Percentiles rank a stretch among this genome's conserved stretches.
These are phyloP conservation scores for Leishmania lainsoni DNA, from an alignment of 208 protist species.

Conservation along the genomic window DNA sequence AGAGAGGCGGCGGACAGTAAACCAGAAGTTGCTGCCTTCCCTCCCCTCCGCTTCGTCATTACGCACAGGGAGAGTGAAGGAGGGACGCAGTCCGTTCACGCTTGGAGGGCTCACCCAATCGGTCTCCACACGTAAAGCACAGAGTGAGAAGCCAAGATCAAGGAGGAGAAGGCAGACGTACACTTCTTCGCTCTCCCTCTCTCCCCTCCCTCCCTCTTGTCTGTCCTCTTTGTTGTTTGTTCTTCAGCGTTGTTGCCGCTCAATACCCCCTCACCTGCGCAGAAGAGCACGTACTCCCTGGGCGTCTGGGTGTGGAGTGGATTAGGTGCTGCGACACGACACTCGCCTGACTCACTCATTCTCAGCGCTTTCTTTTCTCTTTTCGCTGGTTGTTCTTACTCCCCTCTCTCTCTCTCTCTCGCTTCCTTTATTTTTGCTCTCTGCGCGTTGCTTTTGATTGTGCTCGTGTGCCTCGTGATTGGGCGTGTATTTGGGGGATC, in stretches of 20 bases:
- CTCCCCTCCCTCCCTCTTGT: neutral
- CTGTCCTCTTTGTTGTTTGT: neutral
- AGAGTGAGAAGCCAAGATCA: neutral
- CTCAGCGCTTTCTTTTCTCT: neutral
- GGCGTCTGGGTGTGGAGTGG: neutral
- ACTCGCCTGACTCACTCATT: neutral
- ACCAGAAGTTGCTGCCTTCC: neutral
- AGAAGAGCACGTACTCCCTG: neutral
- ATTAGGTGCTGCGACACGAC: neutral
- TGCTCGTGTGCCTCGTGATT: neutral
- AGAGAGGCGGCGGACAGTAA: neutral
- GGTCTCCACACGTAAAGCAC: neutral
- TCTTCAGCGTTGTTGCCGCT: no score
- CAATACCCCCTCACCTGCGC: neutral
- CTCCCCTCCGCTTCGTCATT: neutral
- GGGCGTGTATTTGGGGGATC: no score
- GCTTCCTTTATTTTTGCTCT: neutral
- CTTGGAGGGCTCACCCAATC: neutral
- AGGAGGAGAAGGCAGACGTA: no score
- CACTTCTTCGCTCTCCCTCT: neutral
- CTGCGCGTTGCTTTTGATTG: neutral
- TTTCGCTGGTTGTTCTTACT: neutral
- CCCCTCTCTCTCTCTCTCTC: neutral
- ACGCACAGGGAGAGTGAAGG: neutral
- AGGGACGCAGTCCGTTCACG: neutral